Conservation (phyloP, 441 rosid species). For the Populus hybrid region DNA sequence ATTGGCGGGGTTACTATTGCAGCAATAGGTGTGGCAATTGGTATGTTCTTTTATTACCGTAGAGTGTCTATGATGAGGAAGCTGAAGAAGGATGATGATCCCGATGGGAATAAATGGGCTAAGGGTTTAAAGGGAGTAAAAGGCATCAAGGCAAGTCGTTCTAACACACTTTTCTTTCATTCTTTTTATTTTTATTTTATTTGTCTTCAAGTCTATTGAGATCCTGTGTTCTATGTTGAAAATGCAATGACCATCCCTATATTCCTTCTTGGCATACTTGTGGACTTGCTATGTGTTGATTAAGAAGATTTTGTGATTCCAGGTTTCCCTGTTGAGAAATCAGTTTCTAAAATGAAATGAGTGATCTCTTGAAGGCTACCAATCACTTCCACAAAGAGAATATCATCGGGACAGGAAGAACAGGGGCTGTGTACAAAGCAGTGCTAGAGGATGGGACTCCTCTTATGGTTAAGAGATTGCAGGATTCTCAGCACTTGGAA, state of each 20-base stretch:
- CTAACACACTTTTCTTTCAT: conserved; percentile 9
- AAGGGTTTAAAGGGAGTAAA: conserved; percentile 64
- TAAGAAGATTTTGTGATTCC: conserved; percentile 22
- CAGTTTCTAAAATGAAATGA: conserved; percentile 66
- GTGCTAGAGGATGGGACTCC: conserved; percentile 62
- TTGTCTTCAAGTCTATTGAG: not conserved
- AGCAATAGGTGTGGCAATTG: conserved; percentile 53
- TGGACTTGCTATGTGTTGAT: conserved; percentile 7
- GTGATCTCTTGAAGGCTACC: conserved; percentile 86
- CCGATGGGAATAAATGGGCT: conserved; percentile 94
- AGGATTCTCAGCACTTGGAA: conserved; percentile 73
- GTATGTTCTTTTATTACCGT: conserved; percentile 57
- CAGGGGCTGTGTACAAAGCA: conserved; percentile 80
- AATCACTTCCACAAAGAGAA: conserved; percentile 66
- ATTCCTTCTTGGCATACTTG: not conserved
- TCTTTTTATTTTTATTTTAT: conserved; percentile 2
- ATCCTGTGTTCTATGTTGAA: not conserved
- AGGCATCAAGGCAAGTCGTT: conserved; percentile 58
- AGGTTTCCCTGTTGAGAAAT: conserved; percentile 86
- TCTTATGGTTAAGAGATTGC: conserved; percentile 81
- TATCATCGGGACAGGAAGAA: conserved; percentile 76
- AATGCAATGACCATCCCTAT: not conserved
- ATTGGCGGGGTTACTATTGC: conserved; percentile 60
- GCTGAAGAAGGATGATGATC: conserved; percentile 80
- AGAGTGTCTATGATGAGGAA: conserved; percentile 31